These are phyloP conservation scores for Blastocystis sp. DNA, from an alignment of 352 stramenopile genomes.

Conservation along the genomic window DNA sequence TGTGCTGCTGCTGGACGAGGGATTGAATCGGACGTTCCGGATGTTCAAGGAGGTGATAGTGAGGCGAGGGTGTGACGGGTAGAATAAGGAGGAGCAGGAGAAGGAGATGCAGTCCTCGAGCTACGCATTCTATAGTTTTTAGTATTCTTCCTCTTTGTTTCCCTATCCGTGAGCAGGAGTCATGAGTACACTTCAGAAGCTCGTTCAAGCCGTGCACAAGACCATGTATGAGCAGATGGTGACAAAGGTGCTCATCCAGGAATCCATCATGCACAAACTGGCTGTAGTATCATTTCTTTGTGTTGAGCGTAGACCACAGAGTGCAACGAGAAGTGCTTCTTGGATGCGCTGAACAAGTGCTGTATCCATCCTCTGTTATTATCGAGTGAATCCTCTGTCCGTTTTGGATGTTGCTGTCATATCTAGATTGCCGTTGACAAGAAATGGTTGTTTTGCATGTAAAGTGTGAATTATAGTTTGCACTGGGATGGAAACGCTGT, in stretches of 20 bases:
- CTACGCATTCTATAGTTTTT: constrained; percentile 67
- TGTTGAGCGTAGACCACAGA: constrained; percentile 20
- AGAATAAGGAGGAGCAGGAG: constrained; percentile 64
- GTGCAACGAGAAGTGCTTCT: constrained; percentile 3
- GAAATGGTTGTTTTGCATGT: background rate
- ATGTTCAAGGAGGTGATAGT: constrained; percentile 70
- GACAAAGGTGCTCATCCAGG: constrained; percentile 19
- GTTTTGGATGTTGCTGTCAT: background rate
- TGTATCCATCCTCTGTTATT: constrained; percentile 3
- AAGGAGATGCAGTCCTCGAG: constrained; percentile 37
- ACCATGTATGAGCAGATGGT: constrained; percentile 10
- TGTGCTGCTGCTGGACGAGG: constrained; percentile 96
- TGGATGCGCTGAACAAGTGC: constrained; percentile 31
- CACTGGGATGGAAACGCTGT: background rate
- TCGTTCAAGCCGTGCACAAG: constrained; percentile 4
- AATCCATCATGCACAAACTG: background rate
- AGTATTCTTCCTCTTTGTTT: constrained; percentile 24
- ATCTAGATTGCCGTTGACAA: background rate
- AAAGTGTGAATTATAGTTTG: background rate
- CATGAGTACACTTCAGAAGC: constrained; percentile 5
- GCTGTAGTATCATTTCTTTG: background rate
- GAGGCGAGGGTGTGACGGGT: background rate
- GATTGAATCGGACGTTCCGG: constrained; percentile 75
- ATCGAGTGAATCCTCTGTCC: background rate
- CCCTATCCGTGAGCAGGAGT: background rate